phyloP scores from a whole-genome alignment of 306 rosid genomes.

The Glycine latifolia region DNA sequence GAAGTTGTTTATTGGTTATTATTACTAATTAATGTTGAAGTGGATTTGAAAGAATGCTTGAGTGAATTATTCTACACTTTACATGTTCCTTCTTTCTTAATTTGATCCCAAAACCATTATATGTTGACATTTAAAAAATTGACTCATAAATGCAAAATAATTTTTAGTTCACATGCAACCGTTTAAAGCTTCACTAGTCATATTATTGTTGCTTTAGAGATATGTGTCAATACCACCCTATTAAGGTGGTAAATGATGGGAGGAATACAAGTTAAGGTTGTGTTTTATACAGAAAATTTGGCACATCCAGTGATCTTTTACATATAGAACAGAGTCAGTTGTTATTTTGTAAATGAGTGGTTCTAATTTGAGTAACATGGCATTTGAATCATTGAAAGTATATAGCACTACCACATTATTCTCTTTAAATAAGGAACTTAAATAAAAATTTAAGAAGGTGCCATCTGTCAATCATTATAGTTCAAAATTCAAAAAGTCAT shows the following conservation, averaged over 20 bases:
- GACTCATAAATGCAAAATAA: neutral
- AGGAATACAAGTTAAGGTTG: neutral
- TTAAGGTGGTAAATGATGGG: neutral
- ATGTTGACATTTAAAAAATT: slow-evolving; percentile 23
- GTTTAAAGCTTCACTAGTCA: slow-evolving; percentile 17
- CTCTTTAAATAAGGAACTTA: too few relatives aligned
- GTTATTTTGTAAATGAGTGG: slow-evolving; percentile 2
- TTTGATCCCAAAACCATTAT: neutral
- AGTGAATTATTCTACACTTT: slow-evolving; percentile 26
- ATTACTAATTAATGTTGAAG: neutral
- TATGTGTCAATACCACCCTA: neutral
- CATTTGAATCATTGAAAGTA: too few relatives aligned
- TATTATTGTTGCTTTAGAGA: slow-evolving; percentile 15
- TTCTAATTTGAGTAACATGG: too few relatives aligned
- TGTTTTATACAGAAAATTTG: neutral
- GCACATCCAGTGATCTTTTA: neutral
- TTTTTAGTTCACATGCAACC: neutral
- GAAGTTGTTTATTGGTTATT: neutral
- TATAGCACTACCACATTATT: too few relatives aligned
- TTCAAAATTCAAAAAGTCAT: too few relatives aligned
- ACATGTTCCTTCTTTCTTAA: neutral
- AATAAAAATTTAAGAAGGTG: too few relatives aligned
- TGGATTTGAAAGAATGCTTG: neutral
- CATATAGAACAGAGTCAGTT: neutral
- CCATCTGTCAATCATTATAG: too few relatives aligned